Evolutionary conservation across 345 rosid species (phyloP), one percentile per base, ranked within the genome.

Genomic region (Aquilaria sinensis): DNA sequence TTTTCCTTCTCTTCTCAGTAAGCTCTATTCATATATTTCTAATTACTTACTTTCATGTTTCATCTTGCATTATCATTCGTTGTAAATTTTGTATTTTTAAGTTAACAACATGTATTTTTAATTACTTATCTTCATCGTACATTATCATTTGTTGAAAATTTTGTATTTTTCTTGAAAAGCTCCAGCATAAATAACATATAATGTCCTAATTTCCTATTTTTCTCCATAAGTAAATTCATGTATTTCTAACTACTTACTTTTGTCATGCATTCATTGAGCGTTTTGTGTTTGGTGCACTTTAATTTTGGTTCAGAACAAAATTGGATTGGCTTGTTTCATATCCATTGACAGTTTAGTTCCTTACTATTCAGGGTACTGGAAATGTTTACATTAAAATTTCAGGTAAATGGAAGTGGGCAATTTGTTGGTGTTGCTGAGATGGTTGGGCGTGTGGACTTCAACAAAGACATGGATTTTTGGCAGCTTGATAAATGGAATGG

Each of bases 351-450:
- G 14, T 11, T 10, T 5, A 14, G 47, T 8, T 54, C 31, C 51
- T 9, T 45, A 43, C 15, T 53, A 45, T 30, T 64, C n/a, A 53
- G 34, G 32, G 31, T 64, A 16, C 68, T 48, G 8, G 9, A 46
- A 31, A 32, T 56, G 12, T 56, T 63, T 23, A 56, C 37, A 10
- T 30, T 70, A 32, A 57, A 55, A 68, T 53, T 72, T 67, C 75
- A 88, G 96, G 96, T 88, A 58, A 88, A 88, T 71, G 86, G 86
- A 63, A 88, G 96, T 74, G 90, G 92, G 52, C 92, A 88, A 60
- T 88, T 85, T 76, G 90, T 88, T 65, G 96, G 96, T 15, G 51
- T 84, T 54, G 96, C 96, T 46, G 90, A 88, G 80, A 88, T 88
- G 92, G 72, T 79, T 51, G 92, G 92, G 60, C 71, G 68, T 56